Conservation (phyloP, 2,329 filamentous ascomycete species). For the Cladosporium sp. region DNA sequence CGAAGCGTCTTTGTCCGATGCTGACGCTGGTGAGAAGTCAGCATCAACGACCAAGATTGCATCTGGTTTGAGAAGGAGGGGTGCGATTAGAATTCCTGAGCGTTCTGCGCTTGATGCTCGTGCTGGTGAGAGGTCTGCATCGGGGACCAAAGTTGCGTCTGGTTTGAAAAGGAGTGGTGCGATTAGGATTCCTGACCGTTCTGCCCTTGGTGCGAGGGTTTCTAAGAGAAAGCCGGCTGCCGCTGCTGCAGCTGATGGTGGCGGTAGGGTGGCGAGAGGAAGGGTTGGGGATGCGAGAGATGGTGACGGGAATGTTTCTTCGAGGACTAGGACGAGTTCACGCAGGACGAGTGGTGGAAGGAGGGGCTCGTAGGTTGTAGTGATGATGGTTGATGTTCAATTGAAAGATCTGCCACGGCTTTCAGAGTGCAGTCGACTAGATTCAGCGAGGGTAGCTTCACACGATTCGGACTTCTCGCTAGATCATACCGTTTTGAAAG, state of each 20-base stretch:
- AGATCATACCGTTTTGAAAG: no score
- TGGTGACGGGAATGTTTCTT: not conserved
- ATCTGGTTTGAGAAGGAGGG: not conserved
- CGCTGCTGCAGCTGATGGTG: not conserved
- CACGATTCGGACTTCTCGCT: no score
- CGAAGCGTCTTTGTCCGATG: not conserved
- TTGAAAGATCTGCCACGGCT: no score
- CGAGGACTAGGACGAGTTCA: conserved; percentile 4
- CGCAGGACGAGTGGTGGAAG: no score
- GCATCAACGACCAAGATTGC: no score
- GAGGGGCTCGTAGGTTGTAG: not conserved
- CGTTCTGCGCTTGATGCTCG: no score
- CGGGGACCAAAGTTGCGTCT: no score
- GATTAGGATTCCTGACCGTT: not conserved
- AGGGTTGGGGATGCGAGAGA: not conserved
- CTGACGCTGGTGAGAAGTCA: not conserved
- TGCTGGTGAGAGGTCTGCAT: no score
- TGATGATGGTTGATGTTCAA: not conserved
- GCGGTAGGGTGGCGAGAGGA: not conserved
- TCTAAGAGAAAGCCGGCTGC: not conserved
- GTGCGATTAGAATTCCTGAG: not conserved
- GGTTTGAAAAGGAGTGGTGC: not conserved
- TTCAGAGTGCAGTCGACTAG: no score
- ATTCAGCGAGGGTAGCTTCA: no score
- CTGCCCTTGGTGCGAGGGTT: not conserved